These are phyloP conservation scores for Eremochloa ophiuroides DNA, from an alignment of 176 grass and related monocot genomes.

Conservation along the genomic window DNA sequence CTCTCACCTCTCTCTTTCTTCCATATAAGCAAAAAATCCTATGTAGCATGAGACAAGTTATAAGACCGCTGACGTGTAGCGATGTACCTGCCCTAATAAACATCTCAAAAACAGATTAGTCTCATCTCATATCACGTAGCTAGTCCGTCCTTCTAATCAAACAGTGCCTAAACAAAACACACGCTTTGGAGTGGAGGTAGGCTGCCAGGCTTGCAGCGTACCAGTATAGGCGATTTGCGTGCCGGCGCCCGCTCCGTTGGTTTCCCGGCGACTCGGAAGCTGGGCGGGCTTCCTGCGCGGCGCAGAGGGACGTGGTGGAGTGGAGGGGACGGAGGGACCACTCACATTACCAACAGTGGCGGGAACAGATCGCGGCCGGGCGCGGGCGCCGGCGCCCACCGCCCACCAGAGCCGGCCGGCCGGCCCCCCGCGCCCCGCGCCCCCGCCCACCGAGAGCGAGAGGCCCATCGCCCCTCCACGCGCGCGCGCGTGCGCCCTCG, in stretches of 20 bases:
- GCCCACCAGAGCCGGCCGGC: not conserved
- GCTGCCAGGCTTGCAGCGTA: not conserved
- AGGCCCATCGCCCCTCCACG: not conserved
- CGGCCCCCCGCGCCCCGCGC: not conserved
- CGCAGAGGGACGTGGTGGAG: not conserved
- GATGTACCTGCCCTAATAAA: too few relatives aligned
- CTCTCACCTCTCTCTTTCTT: too few relatives aligned
- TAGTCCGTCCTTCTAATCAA: too few relatives aligned
- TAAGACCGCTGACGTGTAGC: too few relatives aligned
- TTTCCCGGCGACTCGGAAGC: not conserved
- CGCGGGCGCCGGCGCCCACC: not conserved
- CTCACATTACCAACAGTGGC: not conserved
- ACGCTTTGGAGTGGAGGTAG: not conserved
- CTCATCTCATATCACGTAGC: too few relatives aligned
- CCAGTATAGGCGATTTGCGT: not conserved
- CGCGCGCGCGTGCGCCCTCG: constrained; percentile 4
- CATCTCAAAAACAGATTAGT: too few relatives aligned
- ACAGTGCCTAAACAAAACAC: not conserved
- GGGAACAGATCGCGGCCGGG: too few relatives aligned
- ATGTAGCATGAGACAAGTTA: too few relatives aligned
- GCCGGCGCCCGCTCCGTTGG: not conserved
- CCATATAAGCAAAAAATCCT: too few relatives aligned
- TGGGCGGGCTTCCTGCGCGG: too few relatives aligned
- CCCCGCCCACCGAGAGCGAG: not conserved
- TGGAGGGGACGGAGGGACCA: not conserved